phyloP scores from a whole-genome alignment of 352 stramenopile species.

The Pythium inflatum region DNA sequence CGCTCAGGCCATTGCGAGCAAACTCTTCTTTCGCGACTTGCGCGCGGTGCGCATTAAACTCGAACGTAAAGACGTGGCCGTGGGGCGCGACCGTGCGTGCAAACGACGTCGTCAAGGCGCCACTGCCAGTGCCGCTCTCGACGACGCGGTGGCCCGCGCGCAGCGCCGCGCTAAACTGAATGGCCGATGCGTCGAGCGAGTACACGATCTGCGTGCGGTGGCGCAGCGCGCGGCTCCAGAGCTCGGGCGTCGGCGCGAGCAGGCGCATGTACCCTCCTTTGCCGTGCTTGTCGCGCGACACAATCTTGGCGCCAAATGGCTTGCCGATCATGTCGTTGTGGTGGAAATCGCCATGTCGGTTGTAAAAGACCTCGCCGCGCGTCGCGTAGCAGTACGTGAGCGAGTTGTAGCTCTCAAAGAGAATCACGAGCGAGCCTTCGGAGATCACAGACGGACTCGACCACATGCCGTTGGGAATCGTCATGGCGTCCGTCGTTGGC shows the following conservation, averaged over 20 bases:
- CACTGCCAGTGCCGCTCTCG: conserved; percentile 92
- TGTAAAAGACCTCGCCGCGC: conserved; percentile 93
- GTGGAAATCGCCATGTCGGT: conserved; percentile 96
- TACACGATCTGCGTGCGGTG: conserved; percentile 98
- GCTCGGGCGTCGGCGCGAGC: conserved; percentile 95
- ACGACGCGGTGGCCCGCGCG: conserved; percentile 91
- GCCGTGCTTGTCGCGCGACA: conserved; percentile 64
- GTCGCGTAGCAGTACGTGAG: conserved; percentile 95
- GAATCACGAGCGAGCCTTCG: conserved; percentile 94
- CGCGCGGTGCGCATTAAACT: conserved; percentile 96
- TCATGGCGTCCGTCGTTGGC: not conserved
- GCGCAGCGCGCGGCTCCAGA: conserved; percentile 94
- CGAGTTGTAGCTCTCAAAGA: conserved; percentile 96
- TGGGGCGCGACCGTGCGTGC: conserved; percentile 86
- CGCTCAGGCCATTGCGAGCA: conserved; percentile 85
- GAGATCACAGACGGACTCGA: conserved; percentile 52
- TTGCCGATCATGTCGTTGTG: conserved; percentile 96
- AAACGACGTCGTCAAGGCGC: conserved; percentile 93
- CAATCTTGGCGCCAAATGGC: conserved; percentile 81
- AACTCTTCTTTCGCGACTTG: conserved; percentile 95
- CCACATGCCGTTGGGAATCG: conserved; percentile 77
- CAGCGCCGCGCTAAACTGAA: conserved; percentile 91
- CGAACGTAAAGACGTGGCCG: conserved; percentile 97
- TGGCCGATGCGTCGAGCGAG: conserved; percentile 93
- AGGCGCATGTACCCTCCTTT: conserved; percentile 94